Percentiles rank a stretch among this genome's conserved stretches.
These are phyloP conservation scores for Przewalskia tangutica DNA, from an alignment of 257 asterid species.

Conservation along the genomic window DNA sequence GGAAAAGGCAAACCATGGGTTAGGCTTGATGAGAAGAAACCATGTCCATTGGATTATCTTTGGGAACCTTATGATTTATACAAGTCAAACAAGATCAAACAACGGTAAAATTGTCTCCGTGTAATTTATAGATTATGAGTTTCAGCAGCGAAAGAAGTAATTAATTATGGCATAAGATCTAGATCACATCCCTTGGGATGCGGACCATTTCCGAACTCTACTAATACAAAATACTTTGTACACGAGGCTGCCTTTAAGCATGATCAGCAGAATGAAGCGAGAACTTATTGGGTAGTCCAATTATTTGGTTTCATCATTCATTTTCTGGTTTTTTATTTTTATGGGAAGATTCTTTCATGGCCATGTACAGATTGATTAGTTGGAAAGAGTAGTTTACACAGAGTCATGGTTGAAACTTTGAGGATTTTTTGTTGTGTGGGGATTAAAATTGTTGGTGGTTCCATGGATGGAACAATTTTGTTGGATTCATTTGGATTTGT, in stretches of 20 bases:
- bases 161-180: too few relatives aligned
- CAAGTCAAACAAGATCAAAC: not conserved
- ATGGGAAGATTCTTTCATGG: not conserved
- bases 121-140: too few relatives aligned
- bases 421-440: not conserved
- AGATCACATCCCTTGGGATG: too few relatives aligned
- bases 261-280: not conserved
- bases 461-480: not conserved
- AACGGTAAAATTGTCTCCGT: not conserved
- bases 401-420: not conserved
- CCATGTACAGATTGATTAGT: not conserved
- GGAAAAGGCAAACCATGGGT: conserved; percentile 10
- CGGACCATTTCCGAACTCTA: too few relatives aligned
- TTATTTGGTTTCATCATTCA: not conserved
- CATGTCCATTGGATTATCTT: conserved; percentile 6
- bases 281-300: not conserved
- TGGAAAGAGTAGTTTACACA: not conserved
- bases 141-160: too few relatives aligned
- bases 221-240: too few relatives aligned
- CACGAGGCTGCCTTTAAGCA: not conserved
- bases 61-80: conserved; percentile 9
- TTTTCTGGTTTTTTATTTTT: not conserved
- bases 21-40: conserved; percentile 9
- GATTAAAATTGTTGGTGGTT: not conserved
- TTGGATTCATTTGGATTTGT: not conserved